Percentiles rank a stretch among this genome's conserved stretches.
Conservation (phyloP, 371 early-diverging fungal species). For the Mucor plumbeus region DNA sequence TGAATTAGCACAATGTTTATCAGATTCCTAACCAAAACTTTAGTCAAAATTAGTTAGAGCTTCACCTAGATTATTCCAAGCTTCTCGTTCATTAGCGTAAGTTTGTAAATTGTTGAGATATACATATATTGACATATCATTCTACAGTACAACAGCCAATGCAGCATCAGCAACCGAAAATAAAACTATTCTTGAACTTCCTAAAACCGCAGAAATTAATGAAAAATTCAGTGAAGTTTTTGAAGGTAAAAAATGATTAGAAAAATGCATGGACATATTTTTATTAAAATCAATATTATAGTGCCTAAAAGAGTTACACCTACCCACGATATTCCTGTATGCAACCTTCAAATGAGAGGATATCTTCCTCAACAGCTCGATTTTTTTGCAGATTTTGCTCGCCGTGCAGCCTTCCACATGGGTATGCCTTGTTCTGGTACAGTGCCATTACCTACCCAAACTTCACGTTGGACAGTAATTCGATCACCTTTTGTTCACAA, state of each 20-base stretch:
- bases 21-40: not conserved
- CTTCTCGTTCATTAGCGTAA: constrained; percentile 23
- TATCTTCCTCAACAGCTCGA: constrained; percentile 85
- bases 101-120: not conserved
- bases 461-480: constrained; percentile 88
- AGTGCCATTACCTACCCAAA: constrained; percentile 79
- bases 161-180: constrained; percentile 4
- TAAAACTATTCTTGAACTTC: constrained; percentile 23
- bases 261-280: not conserved
- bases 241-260: constrained; percentile 27
- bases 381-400: constrained; percentile 86
- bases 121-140: not conserved
- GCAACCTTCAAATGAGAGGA: constrained; percentile 74
- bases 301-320: constrained; percentile 51
- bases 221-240: constrained; percentile 33
- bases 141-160: constrained; percentile 7
- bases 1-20: not conserved
- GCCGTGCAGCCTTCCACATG: constrained; percentile 80
- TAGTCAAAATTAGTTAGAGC: constrained; percentile 25
- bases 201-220: constrained; percentile 20
- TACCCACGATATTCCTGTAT: constrained; percentile 72
- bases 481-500: constrained; percentile 96
- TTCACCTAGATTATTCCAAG: constrained; percentile 15
- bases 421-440: constrained; percentile 79
- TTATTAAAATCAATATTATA: not conserved